A percentile compares a stretch with the other conserved stretches of the same genome.
phyloP scores from a whole-genome alignment of 2,329 filamentous ascomycete species.

The Aspergillus hiratsukae region DNA sequence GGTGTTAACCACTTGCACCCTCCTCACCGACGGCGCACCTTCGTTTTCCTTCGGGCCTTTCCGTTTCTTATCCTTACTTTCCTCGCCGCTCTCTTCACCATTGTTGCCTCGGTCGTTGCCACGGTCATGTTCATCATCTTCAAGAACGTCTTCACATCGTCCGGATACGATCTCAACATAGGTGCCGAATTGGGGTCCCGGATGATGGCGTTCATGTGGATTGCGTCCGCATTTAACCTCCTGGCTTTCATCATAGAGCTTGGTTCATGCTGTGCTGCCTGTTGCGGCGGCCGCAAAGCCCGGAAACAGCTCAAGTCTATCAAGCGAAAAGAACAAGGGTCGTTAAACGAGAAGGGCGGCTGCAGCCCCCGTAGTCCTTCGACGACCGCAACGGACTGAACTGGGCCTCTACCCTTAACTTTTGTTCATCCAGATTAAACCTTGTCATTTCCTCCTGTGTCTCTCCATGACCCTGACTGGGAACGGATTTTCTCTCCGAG shows the following conservation, averaged over 20 bases:
- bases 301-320: constrained; percentile 28
- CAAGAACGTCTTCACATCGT: constrained; percentile 65
- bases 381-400: neutral
- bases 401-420: neutral
- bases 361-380: constrained; percentile 5
- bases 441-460: neutral
- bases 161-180: constrained; percentile 71
- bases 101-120: constrained; percentile 67
- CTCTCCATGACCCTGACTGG: neutral
- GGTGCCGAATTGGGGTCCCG: constrained; percentile 61
- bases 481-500: neutral
- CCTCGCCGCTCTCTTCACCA: constrained; percentile 62
- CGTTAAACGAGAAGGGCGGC: constrained; percentile 16
- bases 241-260: constrained; percentile 70
- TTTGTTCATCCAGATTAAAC: neutral
- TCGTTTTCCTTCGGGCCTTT: constrained; percentile 51
- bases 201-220: constrained; percentile 91
- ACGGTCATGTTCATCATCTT: constrained; percentile 83
- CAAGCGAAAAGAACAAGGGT: constrained; percentile 5
- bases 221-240: constrained; percentile 62
- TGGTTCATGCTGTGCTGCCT: constrained; percentile 68
- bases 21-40: constrained; percentile 33
- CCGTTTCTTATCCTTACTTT: constrained; percentile 65
- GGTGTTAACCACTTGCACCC: constrained; percentile 22
- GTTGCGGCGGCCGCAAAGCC: constrained; percentile 38